Percentiles rank a stretch among this genome's conserved stretches.
These are phyloP conservation scores for Ilyonectria mors-panacis DNA, from an alignment of 2,329 filamentous ascomycete genomes.

Conservation along the genomic window DNA sequence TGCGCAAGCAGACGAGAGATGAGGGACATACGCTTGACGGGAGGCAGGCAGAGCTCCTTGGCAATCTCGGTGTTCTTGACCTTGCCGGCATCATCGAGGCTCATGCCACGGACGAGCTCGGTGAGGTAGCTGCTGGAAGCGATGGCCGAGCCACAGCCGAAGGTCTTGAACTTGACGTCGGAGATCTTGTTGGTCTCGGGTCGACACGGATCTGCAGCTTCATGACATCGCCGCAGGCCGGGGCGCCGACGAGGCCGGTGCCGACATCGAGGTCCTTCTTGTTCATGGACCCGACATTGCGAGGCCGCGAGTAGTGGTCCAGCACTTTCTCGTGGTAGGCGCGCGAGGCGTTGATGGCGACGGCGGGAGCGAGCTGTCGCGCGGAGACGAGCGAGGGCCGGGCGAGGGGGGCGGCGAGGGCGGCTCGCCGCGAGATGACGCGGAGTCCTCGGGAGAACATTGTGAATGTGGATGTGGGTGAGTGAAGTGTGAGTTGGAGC, in stretches of 20 bases:
- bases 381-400: conserved; percentile 56
- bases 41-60: conserved; percentile 91
- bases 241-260: conserved; percentile 91
- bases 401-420: conserved; percentile 56
- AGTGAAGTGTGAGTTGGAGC: conserved; percentile 9
- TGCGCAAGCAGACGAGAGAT: background rate
- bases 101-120: conserved; percentile 96
- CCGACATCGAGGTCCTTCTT: conserved; percentile 89
- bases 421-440: conserved; percentile 61
- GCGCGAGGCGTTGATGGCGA: conserved; percentile 58
- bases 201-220: conserved; percentile 87
- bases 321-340: conserved; percentile 69
- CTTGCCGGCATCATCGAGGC: conserved; percentile 88
- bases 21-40: conserved; percentile 81
- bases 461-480: conserved; percentile 41
- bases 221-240: conserved; percentile 93
- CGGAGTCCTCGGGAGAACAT: conserved; percentile 66
- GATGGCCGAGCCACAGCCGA: conserved; percentile 95
- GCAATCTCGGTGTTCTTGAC: conserved; percentile 99
- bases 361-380: conserved; percentile 59
- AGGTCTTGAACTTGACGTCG: conserved; percentile 98
- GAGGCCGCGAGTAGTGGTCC: conserved; percentile 67
- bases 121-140: conserved; percentile 95
- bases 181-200: conserved; percentile 88
- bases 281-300: conserved; percentile 70